Percentiles rank a stretch among this genome's conserved stretches.
Evolutionary conservation across 345 rosid genomes (phyloP).

Genomic region (Citrus mangshanensis): DNA sequence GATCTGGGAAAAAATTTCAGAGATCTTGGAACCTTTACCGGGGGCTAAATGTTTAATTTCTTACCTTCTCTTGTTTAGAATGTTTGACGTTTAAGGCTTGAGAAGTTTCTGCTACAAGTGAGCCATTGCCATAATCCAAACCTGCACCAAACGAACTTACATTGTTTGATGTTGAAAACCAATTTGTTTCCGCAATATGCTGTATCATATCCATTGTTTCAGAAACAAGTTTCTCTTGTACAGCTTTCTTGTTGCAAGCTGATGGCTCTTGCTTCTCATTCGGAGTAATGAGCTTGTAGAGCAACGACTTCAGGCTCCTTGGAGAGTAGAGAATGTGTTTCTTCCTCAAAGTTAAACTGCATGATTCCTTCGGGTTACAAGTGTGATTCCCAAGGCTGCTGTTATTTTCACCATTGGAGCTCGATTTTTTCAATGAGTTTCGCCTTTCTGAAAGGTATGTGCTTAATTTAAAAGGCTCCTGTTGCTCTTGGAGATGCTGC

Average conservation of each 20-base stretch:
- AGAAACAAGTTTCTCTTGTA: conserved; percentile 12
- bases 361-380: conserved; percentile 3
- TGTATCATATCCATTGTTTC: conserved; percentile 10
- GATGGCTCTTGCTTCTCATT: conserved; percentile 14
- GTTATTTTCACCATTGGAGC: conserved; percentile 1
- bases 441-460: conserved; percentile 27
- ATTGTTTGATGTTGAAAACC: conserved; percentile 8
- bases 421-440: conserved; percentile 6
- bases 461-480: conserved; percentile 34
- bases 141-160: conserved; percentile 8
- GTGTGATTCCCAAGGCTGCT: conserved; percentile 3
- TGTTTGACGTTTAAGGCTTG: conserved; percentile 8
- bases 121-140: not conserved
- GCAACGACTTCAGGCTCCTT: conserved; percentile 23
- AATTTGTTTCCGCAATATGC: conserved; percentile 11
- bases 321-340: not conserved
- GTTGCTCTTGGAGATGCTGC: conserved; percentile 38
- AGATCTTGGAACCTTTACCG: too few relatives aligned
- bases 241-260: conserved; percentile 12
- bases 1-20: not conserved
- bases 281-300: conserved; percentile 17
- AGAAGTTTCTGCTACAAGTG: not conserved
- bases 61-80: conserved; percentile 27
- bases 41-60: not conserved
- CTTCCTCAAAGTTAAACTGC: not conserved